These are phyloP conservation scores for Quercus phellos DNA, from an alignment of 331 rosid species.

Conservation along the genomic window DNA sequence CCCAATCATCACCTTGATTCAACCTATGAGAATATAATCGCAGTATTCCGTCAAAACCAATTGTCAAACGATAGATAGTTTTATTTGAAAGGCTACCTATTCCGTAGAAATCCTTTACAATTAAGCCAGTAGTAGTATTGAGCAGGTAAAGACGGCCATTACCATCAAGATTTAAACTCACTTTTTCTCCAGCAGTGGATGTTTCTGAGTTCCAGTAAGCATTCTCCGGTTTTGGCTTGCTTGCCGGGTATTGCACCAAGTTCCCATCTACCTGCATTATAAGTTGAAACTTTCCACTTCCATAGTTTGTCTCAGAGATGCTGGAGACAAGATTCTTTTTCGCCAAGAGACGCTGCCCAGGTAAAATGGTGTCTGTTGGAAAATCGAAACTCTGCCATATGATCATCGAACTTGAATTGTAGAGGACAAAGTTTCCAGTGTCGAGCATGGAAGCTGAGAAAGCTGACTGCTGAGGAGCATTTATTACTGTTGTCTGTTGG, in stretches of 20 bases:
- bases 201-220: neutral
- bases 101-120: fast-evolving
- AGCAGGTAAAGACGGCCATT: slow-evolving; percentile 22
- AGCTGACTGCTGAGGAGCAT: slow-evolving; percentile 1
- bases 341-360: slow-evolving; percentile 20
- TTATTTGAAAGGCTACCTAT: too few species aligned
- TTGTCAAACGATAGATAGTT: slow-evolving; percentile 4
- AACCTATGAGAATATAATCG: slow-evolving; percentile 13
- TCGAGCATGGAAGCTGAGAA: slow-evolving; percentile 52
- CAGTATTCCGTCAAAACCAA: slow-evolving; percentile 26
- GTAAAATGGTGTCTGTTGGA: slow-evolving; percentile 49
- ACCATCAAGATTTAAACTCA: slow-evolving; percentile 5
- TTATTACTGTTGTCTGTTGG: neutral
- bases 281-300: slow-evolving; percentile 22
- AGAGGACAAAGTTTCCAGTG: slow-evolving; percentile 55
- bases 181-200: neutral
- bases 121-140: neutral
- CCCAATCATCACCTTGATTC: neutral
- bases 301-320: slow-evolving; percentile 15
- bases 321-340: slow-evolving; percentile 22
- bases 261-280: slow-evolving; percentile 17
- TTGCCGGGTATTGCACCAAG: slow-evolving; percentile 25
- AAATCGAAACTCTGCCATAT: slow-evolving; percentile 49
- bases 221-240: neutral
- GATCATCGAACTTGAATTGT: neutral